Evolutionary conservation across 2,329 filamentous ascomycete genomes (phyloP).

Genomic region (Clarireedia sp.): DNA sequence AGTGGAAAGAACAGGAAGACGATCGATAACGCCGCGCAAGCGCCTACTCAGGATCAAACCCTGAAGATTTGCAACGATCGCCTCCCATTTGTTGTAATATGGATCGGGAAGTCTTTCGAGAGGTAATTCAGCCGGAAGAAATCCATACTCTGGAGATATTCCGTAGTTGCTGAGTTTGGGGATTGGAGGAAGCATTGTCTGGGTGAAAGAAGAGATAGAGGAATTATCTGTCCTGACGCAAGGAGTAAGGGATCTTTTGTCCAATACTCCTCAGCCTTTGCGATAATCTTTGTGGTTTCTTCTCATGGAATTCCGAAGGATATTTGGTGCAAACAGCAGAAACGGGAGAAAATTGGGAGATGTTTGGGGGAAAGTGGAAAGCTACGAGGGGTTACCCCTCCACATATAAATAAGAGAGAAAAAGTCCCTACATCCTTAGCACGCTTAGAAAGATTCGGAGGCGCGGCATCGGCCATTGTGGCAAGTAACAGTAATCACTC

Average conservation of each 20-base stretch:
- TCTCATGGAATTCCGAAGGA: conserved; percentile 17
- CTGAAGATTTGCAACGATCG: conserved; percentile 77
- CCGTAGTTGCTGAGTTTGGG: conserved; percentile 68
- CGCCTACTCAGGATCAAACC: conserved; percentile 77
- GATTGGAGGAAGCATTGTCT: conserved; percentile 47
- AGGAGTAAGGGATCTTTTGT: conserved; percentile 52
- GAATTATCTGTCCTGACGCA: conserved; percentile 44
- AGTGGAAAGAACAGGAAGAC: conserved; percentile 76
- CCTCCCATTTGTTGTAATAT: conserved; percentile 95
- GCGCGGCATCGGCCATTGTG: not conserved
- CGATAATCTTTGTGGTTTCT: conserved; percentile 12
- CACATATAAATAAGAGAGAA: not conserved
- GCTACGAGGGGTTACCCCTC: not conserved
- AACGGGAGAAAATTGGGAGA: not conserved
- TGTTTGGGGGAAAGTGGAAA: not conserved
- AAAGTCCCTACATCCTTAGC: not conserved
- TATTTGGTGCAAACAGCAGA: not conserved
- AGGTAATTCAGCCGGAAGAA: conserved; percentile 75
- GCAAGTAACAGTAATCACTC: not conserved
- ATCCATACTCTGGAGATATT: conserved; percentile 71
- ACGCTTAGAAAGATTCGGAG: not conserved
- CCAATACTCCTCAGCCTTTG: conserved; percentile 58
- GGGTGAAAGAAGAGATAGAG: conserved; percentile 14
- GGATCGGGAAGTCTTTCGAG: conserved; percentile 74
- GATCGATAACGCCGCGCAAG: conserved; percentile 70